These are phyloP conservation scores for Violaceomyces palustris DNA, from an alignment of 1,284 basidiomycete species.

Conservation along the genomic window DNA sequence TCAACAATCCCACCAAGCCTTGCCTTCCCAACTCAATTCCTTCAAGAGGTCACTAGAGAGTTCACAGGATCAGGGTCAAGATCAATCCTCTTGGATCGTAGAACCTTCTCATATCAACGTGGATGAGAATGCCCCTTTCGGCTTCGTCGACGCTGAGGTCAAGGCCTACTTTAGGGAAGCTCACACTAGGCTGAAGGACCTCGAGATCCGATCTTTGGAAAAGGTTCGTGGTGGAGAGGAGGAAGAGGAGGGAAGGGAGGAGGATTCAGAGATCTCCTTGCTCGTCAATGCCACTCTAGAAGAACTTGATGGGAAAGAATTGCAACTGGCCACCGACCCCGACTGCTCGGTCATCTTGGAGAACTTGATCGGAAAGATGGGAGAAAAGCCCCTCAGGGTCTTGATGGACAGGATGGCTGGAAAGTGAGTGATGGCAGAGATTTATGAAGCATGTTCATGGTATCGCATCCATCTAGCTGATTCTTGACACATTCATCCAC, in stretches of 20 bases:
- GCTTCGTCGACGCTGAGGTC: constrained; percentile 42
- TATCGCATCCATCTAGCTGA: not conserved
- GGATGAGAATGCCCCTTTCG: constrained; percentile 39
- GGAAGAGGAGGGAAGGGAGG: too few relatives aligned
- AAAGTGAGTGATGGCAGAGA: constrained; percentile 19
- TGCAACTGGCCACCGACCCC: constrained; percentile 44
- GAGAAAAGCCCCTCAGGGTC: constrained; percentile 37
- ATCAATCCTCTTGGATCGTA: too few relatives aligned
- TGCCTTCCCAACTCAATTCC: too few relatives aligned
- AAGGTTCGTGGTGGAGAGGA: too few relatives aligned
- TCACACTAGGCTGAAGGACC: constrained; percentile 17
- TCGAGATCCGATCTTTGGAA: too few relatives aligned
- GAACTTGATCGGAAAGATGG: constrained; percentile 28
- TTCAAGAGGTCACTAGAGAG: too few relatives aligned
- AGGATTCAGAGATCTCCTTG: constrained; percentile 30
- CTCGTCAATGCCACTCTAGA: constrained; percentile 44
- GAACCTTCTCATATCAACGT: too few relatives aligned
- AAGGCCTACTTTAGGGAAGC: constrained; percentile 39
- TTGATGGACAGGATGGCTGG: constrained; percentile 46
- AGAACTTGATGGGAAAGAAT: constrained; percentile 48
- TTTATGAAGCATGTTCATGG: not conserved
- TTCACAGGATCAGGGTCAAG: too few relatives aligned
- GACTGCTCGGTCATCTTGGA: constrained; percentile 47
- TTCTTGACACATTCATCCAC: not conserved
- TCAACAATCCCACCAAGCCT: too few relatives aligned